These are phyloP conservation scores for Candida koratica DNA, from an alignment of 805 yeast genomes.

Conservation along the genomic window DNA sequence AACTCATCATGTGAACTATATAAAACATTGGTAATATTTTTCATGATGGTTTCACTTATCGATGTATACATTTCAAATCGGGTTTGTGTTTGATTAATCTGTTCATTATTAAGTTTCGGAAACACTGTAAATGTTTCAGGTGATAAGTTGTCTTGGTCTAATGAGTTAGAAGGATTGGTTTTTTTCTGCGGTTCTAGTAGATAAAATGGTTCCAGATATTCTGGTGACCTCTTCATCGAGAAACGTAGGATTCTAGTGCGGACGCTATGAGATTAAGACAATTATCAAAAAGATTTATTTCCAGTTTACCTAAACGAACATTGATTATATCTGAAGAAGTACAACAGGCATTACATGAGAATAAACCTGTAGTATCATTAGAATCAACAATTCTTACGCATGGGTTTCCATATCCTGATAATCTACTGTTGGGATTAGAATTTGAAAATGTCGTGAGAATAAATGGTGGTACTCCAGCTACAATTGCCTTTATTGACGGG, in stretches of 20 bases:
- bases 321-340: conserved; percentile 48
- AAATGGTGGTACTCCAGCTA: conserved; percentile 76
- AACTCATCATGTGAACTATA: conserved; percentile 27
- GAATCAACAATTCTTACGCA: conserved; percentile 89
- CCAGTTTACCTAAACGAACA: conserved; percentile 11
- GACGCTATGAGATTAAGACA: neutral
- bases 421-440: conserved; percentile 63
- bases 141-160: neutral
- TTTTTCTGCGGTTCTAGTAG: conserved; percentile 13
- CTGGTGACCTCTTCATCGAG: conserved; percentile 14
- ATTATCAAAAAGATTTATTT: neutral
- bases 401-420: conserved; percentile 80
- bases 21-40: conserved; percentile 5
- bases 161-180: neutral
- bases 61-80: conserved; percentile 3
- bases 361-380: conserved; percentile 70
- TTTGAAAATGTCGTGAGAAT: conserved; percentile 62
- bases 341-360: conserved; percentile 52
- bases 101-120: neutral
- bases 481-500: conserved; percentile 75
- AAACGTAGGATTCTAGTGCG: neutral
- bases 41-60: neutral
- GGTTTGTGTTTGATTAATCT: neutral
- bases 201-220: conserved; percentile 33
- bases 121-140: neutral